Percentiles rank a stretch among this genome's conserved stretches.
Evolutionary conservation across 768 basidiomycete species (phyloP).

Genomic region (Boletus reticulatus): DNA sequence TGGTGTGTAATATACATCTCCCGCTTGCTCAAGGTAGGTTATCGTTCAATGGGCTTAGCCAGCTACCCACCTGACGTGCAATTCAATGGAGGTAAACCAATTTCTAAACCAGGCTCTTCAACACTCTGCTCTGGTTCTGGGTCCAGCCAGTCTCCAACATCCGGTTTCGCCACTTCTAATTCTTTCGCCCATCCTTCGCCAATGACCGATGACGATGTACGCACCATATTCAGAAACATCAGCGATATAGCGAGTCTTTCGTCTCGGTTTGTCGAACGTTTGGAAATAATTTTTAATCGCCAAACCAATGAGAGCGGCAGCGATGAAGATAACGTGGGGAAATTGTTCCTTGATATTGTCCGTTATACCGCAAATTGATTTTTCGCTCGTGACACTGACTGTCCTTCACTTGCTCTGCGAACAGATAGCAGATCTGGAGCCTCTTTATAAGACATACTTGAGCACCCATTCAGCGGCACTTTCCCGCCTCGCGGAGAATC

Average conservation of each 20-base stretch:
- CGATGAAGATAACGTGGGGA: constrained; percentile 64
- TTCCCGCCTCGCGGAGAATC: constrained; percentile 54
- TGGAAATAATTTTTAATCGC: constrained; percentile 59
- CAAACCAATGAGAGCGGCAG: constrained; percentile 50
- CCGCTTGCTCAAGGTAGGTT: constrained; percentile 66
- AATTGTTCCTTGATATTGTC: constrained; percentile 63
- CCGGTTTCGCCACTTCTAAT: constrained; percentile 34
- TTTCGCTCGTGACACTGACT: background rate
- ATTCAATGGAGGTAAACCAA: constrained; percentile 30
- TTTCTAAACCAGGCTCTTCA: constrained; percentile 10
- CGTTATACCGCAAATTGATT: constrained; percentile 23
- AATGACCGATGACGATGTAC: constrained; percentile 63
- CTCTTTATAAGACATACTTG: constrained; percentile 71
- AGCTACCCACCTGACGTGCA: background rate
- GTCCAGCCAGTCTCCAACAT: constrained; percentile 33
- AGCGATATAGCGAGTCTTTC: constrained; percentile 65
- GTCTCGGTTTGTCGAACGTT: constrained; percentile 53
- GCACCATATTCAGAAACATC: constrained; percentile 71
- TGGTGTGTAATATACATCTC: constrained; percentile 69
- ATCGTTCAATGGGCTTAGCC: background rate
- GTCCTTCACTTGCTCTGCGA: background rate
- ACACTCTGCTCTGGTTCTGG: constrained; percentile 24
- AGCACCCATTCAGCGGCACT: constrained; percentile 69
- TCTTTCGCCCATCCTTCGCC: constrained; percentile 40
- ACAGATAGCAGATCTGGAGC: constrained; percentile 63